Base-by-base conservation (phyloP, 352 stramenopile genomes). In the Phytophthora melonis region DNA sequence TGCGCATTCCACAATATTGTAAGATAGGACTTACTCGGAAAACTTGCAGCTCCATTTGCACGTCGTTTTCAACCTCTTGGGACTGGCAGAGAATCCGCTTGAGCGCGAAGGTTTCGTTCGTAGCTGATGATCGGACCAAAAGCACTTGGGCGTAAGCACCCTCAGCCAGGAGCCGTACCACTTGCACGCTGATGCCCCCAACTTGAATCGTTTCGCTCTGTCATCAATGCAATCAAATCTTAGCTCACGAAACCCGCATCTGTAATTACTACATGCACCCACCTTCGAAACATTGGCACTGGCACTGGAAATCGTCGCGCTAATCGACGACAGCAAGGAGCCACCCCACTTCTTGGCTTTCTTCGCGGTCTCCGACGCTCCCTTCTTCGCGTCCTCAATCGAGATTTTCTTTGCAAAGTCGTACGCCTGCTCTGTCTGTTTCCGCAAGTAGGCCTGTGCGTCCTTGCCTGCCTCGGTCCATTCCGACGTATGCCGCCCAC, bases 351-450 rank as follows among this genome's bases (percentile, higher is more conserved):
- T 96, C 61, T 95, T 95, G 2, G 89, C 89, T 45, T 96, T 96
- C 74, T 95, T 93, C n/a, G 89, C 89, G 5, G 89, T 95, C 68
- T 95, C 89, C 0, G 84, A 81, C 3, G 88, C 89, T 5, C 86
- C 85, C 52, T 94, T 94, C 67, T 94, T 95, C 3, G 87, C 88
- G 69, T 96, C 89, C 66, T 96, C 89, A 53, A 94, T 91, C 6
- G 81, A 90, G n/a, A 96, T 91, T 62, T 94, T 95, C 72, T 96
- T 96, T 6, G 89, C 89, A 76, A 96, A 95, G 58, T 94, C 89
- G 68, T 94, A 93, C 21, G 88, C 89, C 67, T 93, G 87, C 59
- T 94, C 89, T 23, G 83, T 96, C 60, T 95, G 89, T 63, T 96
- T 96, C 27, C 87, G 84, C 36, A 96, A 66, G 66, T 88, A 95